phyloP scores from a whole-genome alignment of 257 asterid genomes.

The Ilex asprella region DNA sequence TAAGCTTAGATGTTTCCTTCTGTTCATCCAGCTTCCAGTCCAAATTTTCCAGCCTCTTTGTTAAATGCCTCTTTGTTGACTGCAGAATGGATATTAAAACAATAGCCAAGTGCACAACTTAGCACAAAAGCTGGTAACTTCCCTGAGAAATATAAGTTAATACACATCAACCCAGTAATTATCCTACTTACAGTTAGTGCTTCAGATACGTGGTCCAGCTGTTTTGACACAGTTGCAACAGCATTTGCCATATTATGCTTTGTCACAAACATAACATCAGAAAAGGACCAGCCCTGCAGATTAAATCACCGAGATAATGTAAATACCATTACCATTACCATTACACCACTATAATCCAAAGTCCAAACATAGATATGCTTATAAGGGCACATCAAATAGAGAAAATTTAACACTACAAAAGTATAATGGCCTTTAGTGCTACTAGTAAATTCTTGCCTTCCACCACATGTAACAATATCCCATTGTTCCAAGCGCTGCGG shows the following conservation, averaged over 20 bases:
- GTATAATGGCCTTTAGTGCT: slow-evolving; percentile 9
- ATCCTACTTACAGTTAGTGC: slow-evolving; percentile 58
- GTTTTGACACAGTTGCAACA: slow-evolving; percentile 72
- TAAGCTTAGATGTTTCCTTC: slow-evolving; percentile 49
- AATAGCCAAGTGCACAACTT: background rate
- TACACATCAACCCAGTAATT: background rate
- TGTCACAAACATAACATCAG: slow-evolving; percentile 75
- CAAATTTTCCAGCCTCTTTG: slow-evolving; percentile 65
- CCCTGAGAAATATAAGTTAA: background rate
- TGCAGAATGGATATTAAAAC: slow-evolving; percentile 20
- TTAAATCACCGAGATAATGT: background rate
- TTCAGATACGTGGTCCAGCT: slow-evolving; percentile 64
- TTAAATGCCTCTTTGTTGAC: slow-evolving; percentile 66
- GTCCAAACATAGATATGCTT: background rate
- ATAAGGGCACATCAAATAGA: background rate
- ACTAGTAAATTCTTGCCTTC: slow-evolving; percentile 48
- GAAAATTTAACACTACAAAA: background rate
- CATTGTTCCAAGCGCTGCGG: slow-evolving; percentile 81
- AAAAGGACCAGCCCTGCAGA: slow-evolving; percentile 62
- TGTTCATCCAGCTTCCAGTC: slow-evolving; percentile 80
- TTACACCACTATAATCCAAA: background rate
- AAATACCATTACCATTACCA: background rate
- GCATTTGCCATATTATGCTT: slow-evolving; percentile 80
- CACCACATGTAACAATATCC: slow-evolving; percentile 87
- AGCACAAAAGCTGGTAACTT: background rate